Base-by-base conservation (phyloP, 2,329 filamentous ascomycete genomes). In the Alternaria sp. region DNA sequence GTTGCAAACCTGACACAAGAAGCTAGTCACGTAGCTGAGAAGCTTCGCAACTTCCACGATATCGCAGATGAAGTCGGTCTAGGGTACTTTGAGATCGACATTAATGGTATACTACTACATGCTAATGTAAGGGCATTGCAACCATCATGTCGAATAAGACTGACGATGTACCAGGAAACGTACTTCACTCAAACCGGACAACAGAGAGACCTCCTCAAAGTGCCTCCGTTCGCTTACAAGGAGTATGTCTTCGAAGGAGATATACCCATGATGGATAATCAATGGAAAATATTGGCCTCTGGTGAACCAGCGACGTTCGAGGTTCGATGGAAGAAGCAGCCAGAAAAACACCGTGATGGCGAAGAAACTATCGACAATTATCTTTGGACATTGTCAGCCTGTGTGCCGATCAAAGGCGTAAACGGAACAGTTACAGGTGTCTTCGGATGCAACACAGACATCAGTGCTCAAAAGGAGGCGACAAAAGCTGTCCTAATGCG, bases 221-320 rank as follows among this genome's bases (percentile, higher is more conserved):
- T 24, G 4, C 57, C 38, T 26, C 57, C 58, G n/a, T 63, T 61
- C 38, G 26, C 61, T 22, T 63, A 57, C 18, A 46, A 54, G 20
- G 57, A 63, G 12, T 51, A 22, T n/a, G 46, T 63, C 16, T 54
- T 57, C 18, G 54, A 57, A 22, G 52, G 42, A n/a, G 61, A 63
- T n/a, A 9, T 48, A 30, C 24, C 46, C 7, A 49, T 48, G 43
- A 34, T 56, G 18, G 54, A 54, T 9, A 38, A 51, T 7, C 39
- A 47, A 16, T 74, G 69, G 71, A 62, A 70, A 22, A 65, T 43
- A 7, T 51, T 72, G 11, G 24, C 66, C 8, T 55, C 59, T 28
- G 69, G 69, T 8, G 53, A 48, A 26, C 64, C 65, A 6, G 57
- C 65, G 7, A 70, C 69, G 9, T 74, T 72, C 46, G 71, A 74